Evolutionary conservation across 306 rosid genomes (phyloP).

Genomic region (Arachis stenosperma): DNA sequence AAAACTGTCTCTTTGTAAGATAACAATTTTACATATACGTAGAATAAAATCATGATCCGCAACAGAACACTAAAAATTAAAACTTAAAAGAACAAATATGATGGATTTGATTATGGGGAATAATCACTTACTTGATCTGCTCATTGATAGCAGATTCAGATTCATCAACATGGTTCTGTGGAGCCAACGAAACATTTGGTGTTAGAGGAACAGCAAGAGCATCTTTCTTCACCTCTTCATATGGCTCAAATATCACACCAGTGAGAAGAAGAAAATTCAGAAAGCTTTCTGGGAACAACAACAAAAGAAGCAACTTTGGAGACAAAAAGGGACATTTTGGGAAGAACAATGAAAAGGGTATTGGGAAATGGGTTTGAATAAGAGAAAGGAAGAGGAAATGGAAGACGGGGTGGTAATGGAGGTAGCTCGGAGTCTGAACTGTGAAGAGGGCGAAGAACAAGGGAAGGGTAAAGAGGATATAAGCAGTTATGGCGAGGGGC

Average conservation of each 20-base stretch:
- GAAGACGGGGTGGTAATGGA: slow-evolving; percentile 5
- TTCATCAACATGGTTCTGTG: slow-evolving; percentile 42
- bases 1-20: too few relatives aligned
- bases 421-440: slow-evolving; percentile 1
- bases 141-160: slow-evolving; percentile 53
- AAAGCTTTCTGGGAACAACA: neutral
- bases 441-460: neutral
- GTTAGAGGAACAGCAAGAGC: slow-evolving; percentile 39
- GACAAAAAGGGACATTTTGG: slow-evolving; percentile 51
- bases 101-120: too few relatives aligned
- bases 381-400: slow-evolving; percentile 8
- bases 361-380: neutral
- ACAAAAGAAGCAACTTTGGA: slow-evolving; percentile 39
- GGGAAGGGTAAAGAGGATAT: slow-evolving; percentile 35
- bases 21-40: too few relatives aligned
- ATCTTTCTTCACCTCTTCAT: slow-evolving; percentile 52
- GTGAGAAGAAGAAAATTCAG: slow-evolving; percentile 4
- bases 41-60: neutral
- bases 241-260: slow-evolving; percentile 52
- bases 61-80: neutral
- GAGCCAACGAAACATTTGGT: slow-evolving; percentile 51
- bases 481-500: slow-evolving; percentile 29
- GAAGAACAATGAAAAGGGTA: slow-evolving; percentile 14
- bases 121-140: slow-evolving; percentile 49
- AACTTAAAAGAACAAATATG: neutral